These are phyloP conservation scores for Zangia roseola DNA, from an alignment of 768 basidiomycete genomes.

Conservation along the genomic window DNA sequence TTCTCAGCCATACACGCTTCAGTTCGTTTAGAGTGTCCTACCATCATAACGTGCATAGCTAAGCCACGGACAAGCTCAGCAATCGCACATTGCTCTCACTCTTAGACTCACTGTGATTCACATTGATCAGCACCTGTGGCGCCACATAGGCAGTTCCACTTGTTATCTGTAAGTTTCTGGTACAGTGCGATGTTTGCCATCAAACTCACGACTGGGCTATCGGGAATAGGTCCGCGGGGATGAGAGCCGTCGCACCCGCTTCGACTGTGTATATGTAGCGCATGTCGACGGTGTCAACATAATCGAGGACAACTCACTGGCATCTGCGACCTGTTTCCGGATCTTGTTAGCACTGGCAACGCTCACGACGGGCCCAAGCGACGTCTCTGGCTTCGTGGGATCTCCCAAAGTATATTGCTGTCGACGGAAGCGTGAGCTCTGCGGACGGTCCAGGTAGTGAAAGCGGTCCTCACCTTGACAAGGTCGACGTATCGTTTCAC, in stretches of 20 bases:
- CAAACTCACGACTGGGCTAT: slow-evolving; percentile 62
- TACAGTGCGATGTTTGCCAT: background rate
- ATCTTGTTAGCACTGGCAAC: slow-evolving; percentile 83
- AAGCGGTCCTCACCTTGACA: slow-evolving; percentile 53
- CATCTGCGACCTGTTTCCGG: slow-evolving; percentile 82
- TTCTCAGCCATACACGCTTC: background rate
- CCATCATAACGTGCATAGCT: slow-evolving; percentile 95
- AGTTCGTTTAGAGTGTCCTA: slow-evolving; percentile 24
- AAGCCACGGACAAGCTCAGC: slow-evolving; percentile 4
- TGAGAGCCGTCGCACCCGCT: slow-evolving; percentile 75
- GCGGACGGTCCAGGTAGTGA: background rate
- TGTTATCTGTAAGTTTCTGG: background rate
- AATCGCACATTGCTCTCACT: background rate
- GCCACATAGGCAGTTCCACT: slow-evolving; percentile 86
- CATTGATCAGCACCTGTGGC: slow-evolving; percentile 87
- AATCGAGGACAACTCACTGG: slow-evolving; percentile 46
- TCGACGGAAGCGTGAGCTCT: background rate
- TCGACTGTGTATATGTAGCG: slow-evolving; percentile 42
- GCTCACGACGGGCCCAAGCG: slow-evolving; percentile 91
- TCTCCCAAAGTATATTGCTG: slow-evolving; percentile 86
- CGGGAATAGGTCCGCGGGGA: slow-evolving; percentile 66
- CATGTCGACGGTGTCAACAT: background rate
- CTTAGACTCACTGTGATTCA: slow-evolving; percentile 72
- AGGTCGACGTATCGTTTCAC: slow-evolving; percentile 69
- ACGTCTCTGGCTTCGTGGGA: slow-evolving; percentile 70